Base-by-base conservation (phyloP, 2,329 filamentous ascomycete species). In the Microsporum audouinii region DNA sequence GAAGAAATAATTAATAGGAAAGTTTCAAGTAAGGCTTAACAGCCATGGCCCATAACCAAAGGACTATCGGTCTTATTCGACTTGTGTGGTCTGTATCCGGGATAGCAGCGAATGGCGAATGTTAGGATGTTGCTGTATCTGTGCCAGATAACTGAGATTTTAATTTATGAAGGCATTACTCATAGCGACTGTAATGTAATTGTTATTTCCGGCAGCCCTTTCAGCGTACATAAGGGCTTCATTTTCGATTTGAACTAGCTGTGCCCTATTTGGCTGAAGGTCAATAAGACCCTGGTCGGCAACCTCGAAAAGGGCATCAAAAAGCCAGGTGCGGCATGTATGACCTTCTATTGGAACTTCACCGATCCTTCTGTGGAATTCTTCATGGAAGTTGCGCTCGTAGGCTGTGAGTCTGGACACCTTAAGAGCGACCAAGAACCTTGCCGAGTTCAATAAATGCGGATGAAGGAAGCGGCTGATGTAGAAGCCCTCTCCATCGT, bases 291-390 rank as follows among this genome's bases (percentile, higher is more conserved):
- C 61, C 36, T 57, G 36, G 12, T 58, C 29, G 5, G 61, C 34
- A 10, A 51, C 53, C 2, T 36, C 41, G 17, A 34, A 49, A 12
- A 60, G 39, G 3, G 61, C 61, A 5, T 53, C 38, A 7, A 38
- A 4, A 33, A 60, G n/a, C 61, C 61, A 62, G 6, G 61, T 57
- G 33, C 61, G 58, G 53, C 58, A 62, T 2, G 49, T 62, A 27
- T 31, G 38, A 39, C 33, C 39, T 31, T 38, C 38, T 12, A 33
- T 58, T 17, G 61, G 41, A 33, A 62, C 36, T 41, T 43, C 14
- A 3, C 29, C 34, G 17, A 62, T 41, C 27, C 17, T 41, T 12
- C 17, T 23, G 5, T 17, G 39, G 23, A 62, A 57, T 31, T 51
- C n/a, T 34, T 47, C 5, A 27, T 62, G 61, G 6, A 62, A 39